A percentile compares a stretch with the other conserved stretches of the same genome.
phyloP scores from a whole-genome alignment of 148 eudicot species.

The Pouteria glomerata region DNA sequence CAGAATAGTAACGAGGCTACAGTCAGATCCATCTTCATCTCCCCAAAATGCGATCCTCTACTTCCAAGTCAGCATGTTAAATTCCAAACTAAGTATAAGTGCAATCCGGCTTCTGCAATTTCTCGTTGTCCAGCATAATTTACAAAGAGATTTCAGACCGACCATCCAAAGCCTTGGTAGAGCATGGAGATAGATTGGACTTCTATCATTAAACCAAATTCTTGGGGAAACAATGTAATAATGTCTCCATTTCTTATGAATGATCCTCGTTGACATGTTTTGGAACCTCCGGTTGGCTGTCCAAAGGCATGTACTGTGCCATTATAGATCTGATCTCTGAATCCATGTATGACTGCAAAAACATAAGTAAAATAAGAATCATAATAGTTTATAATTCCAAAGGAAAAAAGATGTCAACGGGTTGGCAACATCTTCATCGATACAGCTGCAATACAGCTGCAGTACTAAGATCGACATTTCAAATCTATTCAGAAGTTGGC shows the following conservation, averaged over 20 bases:
- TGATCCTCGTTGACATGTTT: constrained; percentile 55
- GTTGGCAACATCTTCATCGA: too few relatives aligned
- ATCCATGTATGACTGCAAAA: constrained; percentile 83
- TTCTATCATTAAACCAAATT: neutral
- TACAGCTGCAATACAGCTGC: too few relatives aligned
- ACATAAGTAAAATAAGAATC: constrained; percentile 2
- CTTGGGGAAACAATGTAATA: neutral
- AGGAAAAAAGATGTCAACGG: too few relatives aligned
- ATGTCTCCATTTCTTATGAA: constrained; percentile 26
- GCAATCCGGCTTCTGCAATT: neutral
- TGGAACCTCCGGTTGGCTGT: constrained; percentile 68
- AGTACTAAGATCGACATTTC: too few relatives aligned
- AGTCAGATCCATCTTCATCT: constrained; percentile 10
- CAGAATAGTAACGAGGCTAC: neutral
- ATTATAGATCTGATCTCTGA: constrained; percentile 95
- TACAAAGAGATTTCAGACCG: constrained; percentile 16
- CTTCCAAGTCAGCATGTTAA: constrained; percentile 20
- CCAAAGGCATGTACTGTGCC: constrained; percentile 95
- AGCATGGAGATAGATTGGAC: constrained; percentile 1
- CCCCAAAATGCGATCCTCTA: constrained; percentile 11
- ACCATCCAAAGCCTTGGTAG: neutral
- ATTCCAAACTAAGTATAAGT: constrained; percentile 14
- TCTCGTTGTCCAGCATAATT: constrained; percentile 5
- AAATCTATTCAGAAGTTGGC: too few relatives aligned
- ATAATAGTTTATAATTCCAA: too few relatives aligned